Evolutionary conservation across 176 grass and related monocot species (phyloP).

Genomic region (Cenchrus fungigraminus): DNA sequence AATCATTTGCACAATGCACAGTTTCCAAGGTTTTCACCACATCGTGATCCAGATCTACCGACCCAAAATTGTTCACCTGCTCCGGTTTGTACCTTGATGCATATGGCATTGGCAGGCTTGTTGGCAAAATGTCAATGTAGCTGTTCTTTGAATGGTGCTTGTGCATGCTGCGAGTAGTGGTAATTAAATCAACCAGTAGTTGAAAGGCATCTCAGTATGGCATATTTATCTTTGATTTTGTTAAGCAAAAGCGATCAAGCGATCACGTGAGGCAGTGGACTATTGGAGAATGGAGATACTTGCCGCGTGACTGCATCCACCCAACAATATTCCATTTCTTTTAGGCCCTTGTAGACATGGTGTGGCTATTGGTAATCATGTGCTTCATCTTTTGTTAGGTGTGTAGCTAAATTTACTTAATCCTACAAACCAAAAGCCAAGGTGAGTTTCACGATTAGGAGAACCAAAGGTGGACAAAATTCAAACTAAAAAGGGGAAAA

Average conservation of each 20-base stretch:
- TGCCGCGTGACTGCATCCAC: slow-evolving; percentile 49
- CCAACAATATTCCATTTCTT: slow-evolving; percentile 37
- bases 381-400: slow-evolving; percentile 34
- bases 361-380: slow-evolving; percentile 45
- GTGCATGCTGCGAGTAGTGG: slow-evolving; percentile 16
- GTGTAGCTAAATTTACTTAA: slow-evolving; percentile 26
- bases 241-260: slow-evolving; percentile 43
- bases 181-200: slow-evolving; percentile 23
- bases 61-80: slow-evolving; percentile 34
- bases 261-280: slow-evolving; percentile 65
- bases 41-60: slow-evolving; percentile 51
- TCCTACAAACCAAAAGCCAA: slow-evolving; percentile 23
- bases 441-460: slow-evolving; percentile 29
- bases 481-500: slow-evolving; percentile 42
- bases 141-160: slow-evolving; percentile 38
- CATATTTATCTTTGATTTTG: slow-evolving; percentile 22
- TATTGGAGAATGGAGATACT: slow-evolving; percentile 44
- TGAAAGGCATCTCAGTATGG: slow-evolving; percentile 49
- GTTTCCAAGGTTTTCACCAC: slow-evolving; percentile 52
- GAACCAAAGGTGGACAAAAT: slow-evolving; percentile 47
- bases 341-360: slow-evolving; percentile 41
- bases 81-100: slow-evolving; percentile 41
- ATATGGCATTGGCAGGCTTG: slow-evolving; percentile 38
- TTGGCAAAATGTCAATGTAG: slow-evolving; percentile 45
- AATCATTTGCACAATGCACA: slow-evolving; percentile 40